Base-by-base conservation (phyloP, 2,329 filamentous ascomycete species). In the Septoria linicola region DNA sequence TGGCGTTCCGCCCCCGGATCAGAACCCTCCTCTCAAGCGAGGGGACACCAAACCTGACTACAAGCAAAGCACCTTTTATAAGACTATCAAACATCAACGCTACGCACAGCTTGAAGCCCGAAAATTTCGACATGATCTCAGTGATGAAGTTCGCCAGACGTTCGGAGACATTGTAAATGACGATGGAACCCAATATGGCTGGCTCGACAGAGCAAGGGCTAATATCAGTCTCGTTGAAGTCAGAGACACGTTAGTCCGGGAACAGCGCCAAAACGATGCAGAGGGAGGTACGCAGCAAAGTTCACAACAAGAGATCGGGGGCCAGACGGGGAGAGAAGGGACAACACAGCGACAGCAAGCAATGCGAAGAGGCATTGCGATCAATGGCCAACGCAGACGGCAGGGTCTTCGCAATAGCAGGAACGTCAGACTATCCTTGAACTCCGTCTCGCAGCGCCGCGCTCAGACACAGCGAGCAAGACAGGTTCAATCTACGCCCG, bases 31-130 rank as follows among this genome's bases (percentile, higher is more conserved):
- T 1, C 35, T n/a, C 36, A 31, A 41, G 4, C 11, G 5, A 30
- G 45, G 8, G 36, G 32, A 34, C 17, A 14, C 34, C 2, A 17
- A 48, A 21, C 35, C 45, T 8, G 8, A 41, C 8, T 20, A 41
- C 23, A 48, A 35, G 13, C 45, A 48, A 7, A 23, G 36, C 19
- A 10, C 41, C 13, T 41, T 41, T 36, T 48, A 41, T 5, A 32
- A 48, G 21, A 17, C n/a, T 8, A 23, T 48, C 35, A 32, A 48
- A n/a, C 25, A 34, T 17, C n/a, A 31, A 8, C 25, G n/a, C 19
- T 19, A 13, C 19, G 3, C 5, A n/a, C 23, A 48, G 4, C 13
- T 32, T 4, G 45, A 41, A 45, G 32, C 23, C 23, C 23, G 10
- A 5, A 27, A 10, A 27, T 10, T 27, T 27, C 23, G 23, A 27